Conservation (phyloP, 495 filamentous ascomycete species). For the Penicillium subrubescens region DNA sequence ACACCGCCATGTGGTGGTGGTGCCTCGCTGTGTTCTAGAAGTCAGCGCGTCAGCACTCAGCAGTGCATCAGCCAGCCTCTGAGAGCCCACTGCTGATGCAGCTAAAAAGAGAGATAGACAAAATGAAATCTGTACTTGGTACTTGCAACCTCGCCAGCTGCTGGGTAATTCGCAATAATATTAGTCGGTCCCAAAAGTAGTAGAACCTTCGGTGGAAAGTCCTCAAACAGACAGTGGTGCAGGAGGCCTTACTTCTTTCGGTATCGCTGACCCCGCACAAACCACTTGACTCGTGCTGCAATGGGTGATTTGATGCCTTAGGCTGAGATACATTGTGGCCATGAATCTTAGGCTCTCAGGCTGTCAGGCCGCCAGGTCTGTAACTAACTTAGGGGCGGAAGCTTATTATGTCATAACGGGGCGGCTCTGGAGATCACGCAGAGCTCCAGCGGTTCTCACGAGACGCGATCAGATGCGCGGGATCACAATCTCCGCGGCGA, state of each 20-base stretch:
- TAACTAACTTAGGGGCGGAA: neutral
- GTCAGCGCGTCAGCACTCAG: constrained; percentile 2
- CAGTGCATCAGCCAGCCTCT: neutral
- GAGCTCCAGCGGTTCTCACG: constrained; percentile 1
- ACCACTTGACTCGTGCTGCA: constrained; percentile 14
- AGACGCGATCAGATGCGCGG: constrained; percentile 23
- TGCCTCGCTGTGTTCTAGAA: constrained; percentile 3
- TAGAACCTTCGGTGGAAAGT: neutral
- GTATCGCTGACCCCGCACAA: constrained; percentile 5
- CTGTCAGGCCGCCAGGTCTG: neutral
- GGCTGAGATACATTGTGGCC: neutral
- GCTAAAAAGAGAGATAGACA: neutral
- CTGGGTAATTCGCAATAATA: neutral
- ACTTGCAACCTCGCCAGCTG: neutral
- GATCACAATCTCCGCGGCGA: constrained; percentile 4
- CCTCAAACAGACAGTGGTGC: neutral
- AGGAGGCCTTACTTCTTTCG: constrained; percentile 1
- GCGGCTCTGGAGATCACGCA: constrained; percentile 9
- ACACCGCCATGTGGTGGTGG: neutral
- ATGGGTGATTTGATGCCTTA: neutral
- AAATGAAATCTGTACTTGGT: neutral
- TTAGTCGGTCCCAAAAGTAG: neutral
- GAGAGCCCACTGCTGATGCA: neutral
- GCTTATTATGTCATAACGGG: constrained; percentile 11
- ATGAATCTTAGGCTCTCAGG: neutral